Conservation (phyloP, 495 filamentous ascomycete species). For the Glarea lozoyensis region DNA sequence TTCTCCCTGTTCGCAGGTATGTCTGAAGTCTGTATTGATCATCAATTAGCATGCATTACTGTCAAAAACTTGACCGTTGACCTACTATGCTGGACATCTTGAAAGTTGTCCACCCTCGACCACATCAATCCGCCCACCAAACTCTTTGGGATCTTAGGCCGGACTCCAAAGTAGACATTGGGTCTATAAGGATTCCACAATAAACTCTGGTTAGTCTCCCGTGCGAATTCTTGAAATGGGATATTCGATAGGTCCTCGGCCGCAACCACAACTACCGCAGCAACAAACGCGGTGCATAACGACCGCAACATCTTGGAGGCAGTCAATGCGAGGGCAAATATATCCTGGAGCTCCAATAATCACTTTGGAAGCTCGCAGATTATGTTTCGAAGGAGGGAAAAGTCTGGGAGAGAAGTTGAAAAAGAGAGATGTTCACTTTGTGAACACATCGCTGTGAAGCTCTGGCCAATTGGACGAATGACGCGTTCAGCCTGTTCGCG, state of each 20-base stretch:
- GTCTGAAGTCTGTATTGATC: conserved; percentile 62
- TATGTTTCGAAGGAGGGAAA: not conserved
- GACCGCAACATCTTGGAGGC: not conserved
- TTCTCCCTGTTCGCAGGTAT: conserved; percentile 94
- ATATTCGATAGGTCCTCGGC: conserved; percentile 27
- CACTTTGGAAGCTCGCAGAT: conserved; percentile 3
- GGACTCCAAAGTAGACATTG: conserved; percentile 91
- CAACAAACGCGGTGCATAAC: conserved; percentile 3
- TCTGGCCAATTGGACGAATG: conserved; percentile 3
- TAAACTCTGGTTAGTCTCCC: conserved; percentile 71
- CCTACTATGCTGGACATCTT: conserved; percentile 71
- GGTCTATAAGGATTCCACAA: conserved; percentile 96
- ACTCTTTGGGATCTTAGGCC: conserved; percentile 80
- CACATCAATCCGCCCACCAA: conserved; percentile 81
- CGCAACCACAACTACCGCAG: conserved; percentile 1
- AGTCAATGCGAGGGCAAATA: not conserved
- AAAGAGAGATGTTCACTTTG: too few relatives aligned
- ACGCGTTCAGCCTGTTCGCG: conserved; percentile 14
- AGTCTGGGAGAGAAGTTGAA: not conserved
- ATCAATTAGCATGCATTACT: conserved; percentile 7
- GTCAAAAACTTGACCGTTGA: conserved; percentile 5
- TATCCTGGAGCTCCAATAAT: conserved; percentile 13
- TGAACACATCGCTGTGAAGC: conserved; percentile 14
- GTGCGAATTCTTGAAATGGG: conserved; percentile 40
- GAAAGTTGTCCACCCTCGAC: conserved; percentile 77